phyloP scores from a whole-genome alignment of 1,284 basidiomycete species.

The Ustilago xerochloae region DNA sequence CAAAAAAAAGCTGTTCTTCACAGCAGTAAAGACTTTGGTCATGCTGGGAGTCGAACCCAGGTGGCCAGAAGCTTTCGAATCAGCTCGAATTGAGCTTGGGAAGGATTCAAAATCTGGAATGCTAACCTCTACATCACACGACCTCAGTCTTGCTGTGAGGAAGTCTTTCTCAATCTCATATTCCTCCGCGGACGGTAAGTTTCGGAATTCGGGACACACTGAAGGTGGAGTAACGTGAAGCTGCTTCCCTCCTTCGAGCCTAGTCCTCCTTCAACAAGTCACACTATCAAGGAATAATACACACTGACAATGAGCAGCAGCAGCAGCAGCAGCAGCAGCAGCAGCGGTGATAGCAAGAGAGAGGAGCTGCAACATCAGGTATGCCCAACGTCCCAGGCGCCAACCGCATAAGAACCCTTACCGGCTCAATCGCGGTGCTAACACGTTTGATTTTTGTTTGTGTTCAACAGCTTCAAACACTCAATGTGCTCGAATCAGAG shows the following conservation, averaged over 20 bases:
- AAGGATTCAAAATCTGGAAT: conserved; percentile 12
- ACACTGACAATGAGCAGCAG: not conserved
- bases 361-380: conserved; percentile 20
- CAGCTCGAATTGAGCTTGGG: not conserved
- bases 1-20: no score
- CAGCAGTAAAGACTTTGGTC: conserved; percentile 16
- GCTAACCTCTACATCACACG: conserved; percentile 37
- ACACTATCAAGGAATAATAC: no score
- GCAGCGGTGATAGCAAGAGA: not conserved
- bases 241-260: not conserved
- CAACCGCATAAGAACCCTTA: no score
- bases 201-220: not conserved
- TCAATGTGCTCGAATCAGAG: conserved; percentile 35
- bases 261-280: no score
- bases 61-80: conserved; percentile 27
- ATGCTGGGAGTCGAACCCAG: conserved; percentile 45
- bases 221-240: not conserved
- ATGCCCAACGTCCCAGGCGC: no score
- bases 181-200: not conserved
- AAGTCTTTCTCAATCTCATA: no score
- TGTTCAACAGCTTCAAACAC: conserved; percentile 26
- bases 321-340: not conserved
- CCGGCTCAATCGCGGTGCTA: not conserved
- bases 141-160: conserved; percentile 9
- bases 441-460: not conserved